Percentiles rank a stretch among this genome's conserved stretches.
Evolutionary conservation across 345 rosid species (phyloP).

Genomic region (Eucalyptus cloeziana): DNA sequence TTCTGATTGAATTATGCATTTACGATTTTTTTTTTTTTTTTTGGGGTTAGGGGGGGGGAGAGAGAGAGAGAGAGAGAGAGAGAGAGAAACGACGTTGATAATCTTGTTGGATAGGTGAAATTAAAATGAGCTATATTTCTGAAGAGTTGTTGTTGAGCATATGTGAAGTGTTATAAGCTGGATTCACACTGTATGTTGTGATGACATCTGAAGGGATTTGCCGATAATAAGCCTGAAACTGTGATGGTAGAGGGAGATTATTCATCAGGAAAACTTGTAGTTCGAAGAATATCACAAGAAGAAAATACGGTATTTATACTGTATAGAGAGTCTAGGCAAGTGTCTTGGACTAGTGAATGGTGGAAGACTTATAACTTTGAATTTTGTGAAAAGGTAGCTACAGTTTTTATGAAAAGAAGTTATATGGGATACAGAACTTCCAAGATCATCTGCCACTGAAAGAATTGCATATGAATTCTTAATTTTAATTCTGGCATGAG

Average conservation of each 20-base stretch:
- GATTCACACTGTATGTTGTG: background rate
- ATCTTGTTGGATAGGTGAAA: background rate
- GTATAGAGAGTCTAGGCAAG: background rate
- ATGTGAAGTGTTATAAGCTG: background rate
- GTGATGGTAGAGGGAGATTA: background rate
- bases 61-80: rapidly evolving
- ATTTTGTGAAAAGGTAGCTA: background rate
- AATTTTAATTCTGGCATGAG: background rate
- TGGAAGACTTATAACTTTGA: background rate
- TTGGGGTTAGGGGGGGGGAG: background rate
- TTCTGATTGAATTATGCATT: background rate
- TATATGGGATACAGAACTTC: background rate
- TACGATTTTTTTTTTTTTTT: background rate
- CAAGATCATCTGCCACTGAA: background rate
- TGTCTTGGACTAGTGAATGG: background rate
- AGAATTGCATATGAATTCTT: background rate
- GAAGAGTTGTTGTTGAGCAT: background rate
- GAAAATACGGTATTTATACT: background rate
- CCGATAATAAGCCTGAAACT: background rate
- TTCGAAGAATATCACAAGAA: background rate
- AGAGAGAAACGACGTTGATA: background rate
- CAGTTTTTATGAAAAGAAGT: background rate
- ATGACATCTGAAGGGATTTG: background rate
- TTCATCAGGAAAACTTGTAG: background rate
- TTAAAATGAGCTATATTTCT: background rate